Conservation (phyloP, 2,329 filamentous ascomycete genomes). For the Fusarium fracticaudum region DNA sequence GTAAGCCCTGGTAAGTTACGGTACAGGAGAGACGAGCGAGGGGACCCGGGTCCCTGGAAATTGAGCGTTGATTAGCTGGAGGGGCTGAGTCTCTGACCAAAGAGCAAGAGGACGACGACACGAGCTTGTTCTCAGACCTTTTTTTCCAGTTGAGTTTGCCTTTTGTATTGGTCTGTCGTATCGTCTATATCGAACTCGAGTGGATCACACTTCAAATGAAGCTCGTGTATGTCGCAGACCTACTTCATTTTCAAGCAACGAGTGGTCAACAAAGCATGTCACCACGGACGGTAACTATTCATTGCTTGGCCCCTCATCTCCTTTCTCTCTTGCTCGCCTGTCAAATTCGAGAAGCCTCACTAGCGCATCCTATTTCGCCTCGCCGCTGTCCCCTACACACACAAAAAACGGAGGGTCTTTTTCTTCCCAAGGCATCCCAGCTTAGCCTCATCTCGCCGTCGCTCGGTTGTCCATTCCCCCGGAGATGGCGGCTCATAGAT, state of each 20-base stretch:
- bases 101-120: neutral
- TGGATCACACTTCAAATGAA: constrained; percentile 14
- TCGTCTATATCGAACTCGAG: neutral
- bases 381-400: constrained; percentile 11
- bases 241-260: neutral
- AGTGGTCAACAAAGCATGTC: constrained; percentile 12
- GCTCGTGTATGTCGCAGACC: constrained; percentile 10
- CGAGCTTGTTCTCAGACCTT: neutral
- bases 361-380: constrained; percentile 22
- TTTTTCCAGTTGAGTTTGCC: neutral
- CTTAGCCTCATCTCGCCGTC: constrained; percentile 37
- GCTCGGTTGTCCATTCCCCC: constrained; percentile 26
- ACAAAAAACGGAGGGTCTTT: neutral
- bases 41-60: constrained; percentile 39
- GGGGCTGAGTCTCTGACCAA: constrained; percentile 3
- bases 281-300: neutral
- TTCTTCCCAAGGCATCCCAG: constrained; percentile 17
- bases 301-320: constrained; percentile 13
- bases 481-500: constrained; percentile 44
- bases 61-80: constrained; percentile 30
- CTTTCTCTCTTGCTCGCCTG: constrained; percentile 6
- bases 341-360: constrained; percentile 29
- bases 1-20: constrained; percentile 5
- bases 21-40: neutral
- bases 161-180: neutral